Evolutionary conservation across 2,329 filamentous ascomycete species (phyloP), one percentile per base, ranked within the genome.

Genomic region (Colletotrichum orchidophilum): DNA sequence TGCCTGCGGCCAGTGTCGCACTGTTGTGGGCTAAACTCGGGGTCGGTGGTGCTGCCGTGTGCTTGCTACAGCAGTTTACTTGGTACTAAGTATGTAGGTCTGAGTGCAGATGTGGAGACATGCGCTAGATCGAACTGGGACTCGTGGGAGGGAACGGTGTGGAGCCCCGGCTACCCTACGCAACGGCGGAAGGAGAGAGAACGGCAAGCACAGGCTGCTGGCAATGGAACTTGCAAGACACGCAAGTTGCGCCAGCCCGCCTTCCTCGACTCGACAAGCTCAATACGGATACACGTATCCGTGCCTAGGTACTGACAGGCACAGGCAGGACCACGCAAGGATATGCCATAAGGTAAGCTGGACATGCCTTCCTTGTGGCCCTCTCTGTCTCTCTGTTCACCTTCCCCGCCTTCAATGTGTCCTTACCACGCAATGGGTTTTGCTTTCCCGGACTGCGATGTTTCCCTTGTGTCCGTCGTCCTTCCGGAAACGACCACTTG

Each of bases 1-100:
- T 5, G 35, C 18, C 5, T 4, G 12, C 5, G 13, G 26, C 60
- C 49, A 50, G 27, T 50, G 29, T 27, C 33, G 29, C 63, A 66
- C 57, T 66, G 67, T 70, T n/a, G 13, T 15, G 68, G 68, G 39
- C 50, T 52, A 50, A 66, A 39, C 50, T 70, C 50, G 67, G 57
- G 62, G 54, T 62, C 39, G 39, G 18, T n/a, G 39, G 39, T 46
- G 18, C 18, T 46, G 18, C 39, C 18, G 39, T 46, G 39, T 46
- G 8, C 39, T 46, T 9, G 3, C 39, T 46, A 18, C 39, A 46
- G 39, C 39, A 18, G 39, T 39, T 15, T 39, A 46, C 13, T 13
- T 15, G 3, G 33, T 39, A 46, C 39, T 46, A 21, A 46, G 39
- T 33, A 53, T 46, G 57, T 55, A 67, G 57, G 35, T 60, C 27